Evolutionary conservation across 495 filamentous ascomycete species (phyloP).

Genomic region (Pseudomonodictys pantanalensis): DNA sequence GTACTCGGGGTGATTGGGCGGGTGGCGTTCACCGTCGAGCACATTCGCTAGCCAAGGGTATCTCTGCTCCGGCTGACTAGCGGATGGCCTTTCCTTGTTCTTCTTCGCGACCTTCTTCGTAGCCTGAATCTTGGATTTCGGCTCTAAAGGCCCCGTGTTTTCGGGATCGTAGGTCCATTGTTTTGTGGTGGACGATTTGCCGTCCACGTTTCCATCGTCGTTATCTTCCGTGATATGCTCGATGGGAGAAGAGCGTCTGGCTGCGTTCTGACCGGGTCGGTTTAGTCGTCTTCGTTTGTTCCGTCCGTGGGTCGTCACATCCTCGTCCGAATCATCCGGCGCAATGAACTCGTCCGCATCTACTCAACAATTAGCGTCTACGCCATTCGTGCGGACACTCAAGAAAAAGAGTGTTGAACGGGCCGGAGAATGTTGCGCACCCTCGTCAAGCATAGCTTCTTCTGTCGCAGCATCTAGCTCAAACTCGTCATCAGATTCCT

Average conservation of each 20-base stretch:
- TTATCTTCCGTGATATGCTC: too few species aligned
- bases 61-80: conserved; percentile 73
- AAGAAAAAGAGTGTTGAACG: too few species aligned
- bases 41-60: conserved; percentile 88
- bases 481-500: conserved; percentile 73
- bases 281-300: conserved; percentile 62
- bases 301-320: conserved; percentile 66
- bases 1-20: conserved; percentile 79
- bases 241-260: too few species aligned
- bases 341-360: conserved; percentile 86
- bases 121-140: conserved; percentile 44
- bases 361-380: conserved; percentile 38
- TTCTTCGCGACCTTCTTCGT: conserved; percentile 46
- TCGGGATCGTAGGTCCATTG: conserved; percentile 86
- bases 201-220: conserved; percentile 49
- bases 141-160: conserved; percentile 60
- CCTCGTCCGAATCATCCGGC: conserved; percentile 75
- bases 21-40: conserved; percentile 75
- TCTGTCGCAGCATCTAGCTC: conserved; percentile 52
- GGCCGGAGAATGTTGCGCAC: conserved; percentile 32
- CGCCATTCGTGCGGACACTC: too few species aligned
- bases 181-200: conserved; percentile 62
- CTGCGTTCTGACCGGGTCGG: too few species aligned
- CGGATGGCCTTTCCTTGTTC: conserved; percentile 73
- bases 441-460: conserved; percentile 59